Base-by-base conservation (phyloP, 2,329 filamentous ascomycete species). In the Graphiopsis chlorocephala region DNA sequence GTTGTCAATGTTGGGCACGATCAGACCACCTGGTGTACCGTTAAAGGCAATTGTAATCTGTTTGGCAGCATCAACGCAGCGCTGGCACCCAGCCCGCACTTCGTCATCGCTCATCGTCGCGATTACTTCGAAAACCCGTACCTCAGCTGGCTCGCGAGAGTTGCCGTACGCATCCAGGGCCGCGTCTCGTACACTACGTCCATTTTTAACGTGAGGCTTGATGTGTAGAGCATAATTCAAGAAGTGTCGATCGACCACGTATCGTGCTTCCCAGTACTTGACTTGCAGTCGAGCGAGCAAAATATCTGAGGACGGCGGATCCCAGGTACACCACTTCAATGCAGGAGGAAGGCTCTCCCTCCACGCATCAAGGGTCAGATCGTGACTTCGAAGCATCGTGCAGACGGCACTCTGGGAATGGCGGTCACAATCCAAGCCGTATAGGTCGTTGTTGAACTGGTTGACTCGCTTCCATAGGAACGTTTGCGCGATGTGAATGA, bases 1-100 rank as follows among this genome's bases (percentile, higher is more conserved):
- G 61, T 93, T 93, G 78, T 97, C 96, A 28, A 97, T 89, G 72
- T 97, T 98, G n/a, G 94, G 98, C 64, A 98, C 88, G 60, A 97
- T 89, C 80, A 91, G 72, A 77, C 82, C 70, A 82, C 85, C 67
- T 84, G 89, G 72, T 81, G 90, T 76, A 83, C 91, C 82, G 74
- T 90, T 86, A 74, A 98, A 97, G 0, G 93, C 92, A 63, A 87
- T 85, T 0, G 94, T 98, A 75, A 93, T 97, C 73, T 90, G 84
- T 61, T 96, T 87, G 0, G 96, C 86, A 6, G 92, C 91, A 52
- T 87, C 81, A 63, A 94, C 85, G 65, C 90, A 92, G 29, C 73
- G 75, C 66, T 71, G 71, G 48, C 74, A 74, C 11, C 72, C 73
- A 15, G 65, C 55, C 65, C 70, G 74, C 33, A 78, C 66, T 15